Conservation (phyloP, 2,329 filamentous ascomycete genomes). For the Anthostomella pinea region DNA sequence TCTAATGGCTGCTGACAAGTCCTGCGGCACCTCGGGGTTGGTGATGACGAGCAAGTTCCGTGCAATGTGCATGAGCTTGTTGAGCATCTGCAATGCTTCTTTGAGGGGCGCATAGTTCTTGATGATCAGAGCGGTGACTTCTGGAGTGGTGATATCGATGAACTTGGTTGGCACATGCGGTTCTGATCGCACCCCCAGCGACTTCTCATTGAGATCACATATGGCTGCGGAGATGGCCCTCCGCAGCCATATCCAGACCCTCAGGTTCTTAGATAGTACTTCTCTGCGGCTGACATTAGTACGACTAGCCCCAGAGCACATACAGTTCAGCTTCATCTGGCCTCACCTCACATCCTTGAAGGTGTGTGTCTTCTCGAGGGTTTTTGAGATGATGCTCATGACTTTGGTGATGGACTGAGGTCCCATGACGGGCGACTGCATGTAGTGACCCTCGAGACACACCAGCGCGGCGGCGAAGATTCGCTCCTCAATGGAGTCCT, state of each 20-base stretch:
- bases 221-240: constrained; percentile 61
- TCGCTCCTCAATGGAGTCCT: constrained; percentile 60
- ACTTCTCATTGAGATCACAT: constrained; percentile 57
- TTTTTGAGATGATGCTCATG: constrained; percentile 56
- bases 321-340: too few species aligned
- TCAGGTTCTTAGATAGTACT: constrained; percentile 58
- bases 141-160: constrained; percentile 53
- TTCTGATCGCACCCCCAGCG: constrained; percentile 53
- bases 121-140: constrained; percentile 61
- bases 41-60: constrained; percentile 63
- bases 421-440: constrained; percentile 55
- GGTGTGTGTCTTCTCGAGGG: constrained; percentile 62
- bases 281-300: constrained; percentile 41
- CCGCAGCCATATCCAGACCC: constrained; percentile 64
- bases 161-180: constrained; percentile 52
- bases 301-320: too few species aligned
- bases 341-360: constrained; percentile 57
- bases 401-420: constrained; percentile 53
- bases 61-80: constrained; percentile 66
- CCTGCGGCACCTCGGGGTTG: constrained; percentile 63
- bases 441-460: constrained; percentile 61
- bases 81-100: constrained; percentile 60
- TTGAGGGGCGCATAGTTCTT: constrained; percentile 60
- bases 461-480: constrained; percentile 60
- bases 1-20: constrained; percentile 61